Evolutionary conservation across 352 stramenopile species (phyloP).

Genomic region (Globisporangium irregulare): DNA sequence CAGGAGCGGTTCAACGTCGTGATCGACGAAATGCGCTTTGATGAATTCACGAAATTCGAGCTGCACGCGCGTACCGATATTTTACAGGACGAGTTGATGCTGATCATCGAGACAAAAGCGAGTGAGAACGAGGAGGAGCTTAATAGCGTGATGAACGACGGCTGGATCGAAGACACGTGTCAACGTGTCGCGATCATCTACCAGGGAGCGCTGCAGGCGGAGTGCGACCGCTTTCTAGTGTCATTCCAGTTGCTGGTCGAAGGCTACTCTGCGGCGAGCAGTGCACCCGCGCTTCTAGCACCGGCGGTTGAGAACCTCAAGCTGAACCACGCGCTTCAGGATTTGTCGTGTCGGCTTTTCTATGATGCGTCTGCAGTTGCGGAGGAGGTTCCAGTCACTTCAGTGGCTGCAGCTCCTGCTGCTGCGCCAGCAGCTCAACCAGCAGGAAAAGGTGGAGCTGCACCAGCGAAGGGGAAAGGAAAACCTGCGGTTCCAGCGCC

Average conservation of each 20-base stretch:
- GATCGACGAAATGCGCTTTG: conserved; percentile 80
- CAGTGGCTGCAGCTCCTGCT: conserved; percentile 10
- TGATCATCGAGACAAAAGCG: conserved; percentile 41
- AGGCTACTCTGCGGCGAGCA: conserved; percentile 46
- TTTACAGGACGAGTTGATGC: conserved; percentile 57
- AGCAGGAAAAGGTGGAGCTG: conserved; percentile 21
- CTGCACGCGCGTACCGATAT: conserved; percentile 73
- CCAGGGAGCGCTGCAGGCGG: conserved; percentile 57
- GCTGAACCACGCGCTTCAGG: conserved; percentile 22
- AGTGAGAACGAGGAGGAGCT: conserved; percentile 49
- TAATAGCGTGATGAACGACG: conserved; percentile 34
- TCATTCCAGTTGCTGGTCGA: conserved; percentile 58
- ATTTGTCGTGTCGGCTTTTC: conserved; percentile 41
- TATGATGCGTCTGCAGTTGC: conserved; percentile 26
- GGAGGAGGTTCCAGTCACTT: conserved; percentile 16
- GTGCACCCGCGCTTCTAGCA: conserved; percentile 25
- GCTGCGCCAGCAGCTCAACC: neutral
- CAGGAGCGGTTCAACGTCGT: conserved; percentile 77
- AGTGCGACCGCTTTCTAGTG: conserved; percentile 69
- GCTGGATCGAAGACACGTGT: conserved; percentile 58
- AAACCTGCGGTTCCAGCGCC: conserved; percentile 27
- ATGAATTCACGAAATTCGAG: conserved; percentile 76
- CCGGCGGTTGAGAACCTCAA: conserved; percentile 32
- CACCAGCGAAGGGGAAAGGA: conserved; percentile 33
- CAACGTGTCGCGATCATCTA: conserved; percentile 41